Conservation (phyloP, 495 filamentous ascomycete species). For the Daldinia vernicosa region DNA sequence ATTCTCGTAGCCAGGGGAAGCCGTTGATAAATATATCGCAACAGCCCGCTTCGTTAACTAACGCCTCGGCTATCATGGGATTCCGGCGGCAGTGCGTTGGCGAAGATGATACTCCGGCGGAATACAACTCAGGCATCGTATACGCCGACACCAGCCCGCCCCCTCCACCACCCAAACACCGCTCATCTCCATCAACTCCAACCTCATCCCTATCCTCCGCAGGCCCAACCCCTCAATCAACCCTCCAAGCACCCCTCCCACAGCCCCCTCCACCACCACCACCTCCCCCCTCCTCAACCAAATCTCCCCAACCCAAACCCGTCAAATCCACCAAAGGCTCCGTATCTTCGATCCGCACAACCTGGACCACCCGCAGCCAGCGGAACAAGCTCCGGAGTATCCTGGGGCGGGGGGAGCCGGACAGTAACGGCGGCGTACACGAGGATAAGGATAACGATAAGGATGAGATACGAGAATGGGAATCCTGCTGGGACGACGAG, state of each 20-base stretch:
- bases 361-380: conserved; percentile 33
- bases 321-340: conserved; percentile 28
- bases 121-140: neutral
- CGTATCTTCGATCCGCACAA: conserved; percentile 12
- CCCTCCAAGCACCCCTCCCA: neutral
- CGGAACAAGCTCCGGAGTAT: conserved; percentile 27
- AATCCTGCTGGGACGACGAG: conserved; percentile 9
- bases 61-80: conserved; percentile 17
- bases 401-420: conserved; percentile 25
- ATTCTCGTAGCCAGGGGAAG: neutral
- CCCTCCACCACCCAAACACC: conserved; percentile 8
- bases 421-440: neutral
- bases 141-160: conserved; percentile 3
- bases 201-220: neutral
- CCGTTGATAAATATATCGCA: conserved; percentile 21
- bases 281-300: neutral
- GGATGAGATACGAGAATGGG: neutral
- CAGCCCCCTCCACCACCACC: neutral
- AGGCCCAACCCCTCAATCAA: neutral
- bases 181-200: neutral
- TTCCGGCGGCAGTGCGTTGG: neutral
- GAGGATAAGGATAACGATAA: neutral
- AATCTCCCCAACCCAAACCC: neutral
- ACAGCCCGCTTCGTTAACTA: conserved; percentile 19
- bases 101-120: neutral